Conservation (phyloP, 1,284 basidiomycete genomes). For the Lentinula novae-zelandiae region DNA sequence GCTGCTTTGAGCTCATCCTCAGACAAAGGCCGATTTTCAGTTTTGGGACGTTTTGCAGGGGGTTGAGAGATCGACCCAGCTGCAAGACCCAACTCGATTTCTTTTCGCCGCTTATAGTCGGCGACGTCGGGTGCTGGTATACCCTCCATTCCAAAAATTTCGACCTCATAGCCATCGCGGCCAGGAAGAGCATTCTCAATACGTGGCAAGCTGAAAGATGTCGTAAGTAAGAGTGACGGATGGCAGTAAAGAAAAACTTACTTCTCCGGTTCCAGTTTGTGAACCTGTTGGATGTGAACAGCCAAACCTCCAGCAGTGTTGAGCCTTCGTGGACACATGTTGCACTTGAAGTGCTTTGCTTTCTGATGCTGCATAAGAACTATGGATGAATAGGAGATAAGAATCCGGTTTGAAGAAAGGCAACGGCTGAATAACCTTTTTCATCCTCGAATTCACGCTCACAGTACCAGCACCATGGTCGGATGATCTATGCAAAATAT, state of each 20-base stretch:
- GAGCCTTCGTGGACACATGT: slow-evolving; percentile 90
- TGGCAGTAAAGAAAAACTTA: slow-evolving; percentile 33
- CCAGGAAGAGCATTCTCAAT: slow-evolving; percentile 97
- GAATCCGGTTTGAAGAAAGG: background rate
- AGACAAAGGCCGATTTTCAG: slow-evolving; percentile 77
- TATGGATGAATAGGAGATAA: slow-evolving; percentile 26
- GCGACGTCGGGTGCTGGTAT: slow-evolving; percentile 92
- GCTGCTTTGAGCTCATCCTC: slow-evolving; percentile 85
- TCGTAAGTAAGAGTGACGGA: slow-evolving; percentile 16
- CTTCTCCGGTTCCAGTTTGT: slow-evolving; percentile 97
- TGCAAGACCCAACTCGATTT: slow-evolving; percentile 85
- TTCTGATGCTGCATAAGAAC: slow-evolving; percentile 99
- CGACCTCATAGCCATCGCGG: slow-evolving; percentile 96
- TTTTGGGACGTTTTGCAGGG: slow-evolving; percentile 77
- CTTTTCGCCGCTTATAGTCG: slow-evolving; percentile 93
- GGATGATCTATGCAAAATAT: slow-evolving; percentile 57
- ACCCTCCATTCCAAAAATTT: slow-evolving; percentile 99
- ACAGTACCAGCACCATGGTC: slow-evolving; percentile 99
- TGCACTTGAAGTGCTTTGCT: slow-evolving; percentile 98
- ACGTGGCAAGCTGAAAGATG: slow-evolving; percentile 55
- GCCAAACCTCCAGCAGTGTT: slow-evolving; percentile 98
- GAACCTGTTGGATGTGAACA: slow-evolving; percentile 98
- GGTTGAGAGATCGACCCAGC: slow-evolving; percentile 78
- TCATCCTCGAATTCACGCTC: slow-evolving; percentile 98
- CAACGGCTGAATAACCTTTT: slow-evolving; percentile 57